A percentile compares a stretch with the other conserved stretches of the same genome.
Evolutionary conservation across 1,284 basidiomycete genomes (phyloP).

Genomic region (Nidula niveotomentosa): DNA sequence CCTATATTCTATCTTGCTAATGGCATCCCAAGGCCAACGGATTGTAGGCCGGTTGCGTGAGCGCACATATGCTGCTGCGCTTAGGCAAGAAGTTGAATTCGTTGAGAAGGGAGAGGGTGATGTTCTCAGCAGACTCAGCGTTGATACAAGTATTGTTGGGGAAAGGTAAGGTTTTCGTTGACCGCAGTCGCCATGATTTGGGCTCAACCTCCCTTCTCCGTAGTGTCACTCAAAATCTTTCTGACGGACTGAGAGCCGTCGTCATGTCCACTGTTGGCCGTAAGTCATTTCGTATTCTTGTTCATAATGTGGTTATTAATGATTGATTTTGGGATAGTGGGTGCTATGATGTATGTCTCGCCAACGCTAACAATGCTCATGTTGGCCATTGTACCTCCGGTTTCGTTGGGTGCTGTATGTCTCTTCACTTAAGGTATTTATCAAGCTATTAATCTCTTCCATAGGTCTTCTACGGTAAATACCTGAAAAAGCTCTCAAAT

Average conservation of each 20-base stretch:
- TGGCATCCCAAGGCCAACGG: conserved; percentile 71
- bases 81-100: conserved; percentile 90
- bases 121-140: conserved; percentile 88
- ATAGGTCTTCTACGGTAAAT: conserved; percentile 93
- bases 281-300: conserved; percentile 36
- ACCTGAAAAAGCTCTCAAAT: conserved; percentile 90
- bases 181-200: not conserved
- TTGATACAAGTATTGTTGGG: conserved; percentile 93
- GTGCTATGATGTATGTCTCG: conserved; percentile 96
- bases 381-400: conserved; percentile 93
- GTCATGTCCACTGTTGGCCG: conserved; percentile 90
- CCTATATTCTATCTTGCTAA: not conserved
- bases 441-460: too few relatives aligned
- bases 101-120: conserved; percentile 95
- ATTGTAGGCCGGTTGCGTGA: conserved; percentile 91
- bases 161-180: conserved; percentile 63
- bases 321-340: conserved; percentile 48
- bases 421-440: not conserved
- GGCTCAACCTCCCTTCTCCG: not conserved
- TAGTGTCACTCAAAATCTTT: conserved; percentile 89
- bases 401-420: conserved; percentile 90
- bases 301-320: too few relatives aligned
- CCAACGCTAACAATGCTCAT: conserved; percentile 89
- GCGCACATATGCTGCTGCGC: conserved; percentile 77
- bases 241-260: conserved; percentile 85